phyloP scores from a whole-genome alignment of 2,329 filamentous ascomycete genomes.

The Pseudogymnoascus pannorum region DNA sequence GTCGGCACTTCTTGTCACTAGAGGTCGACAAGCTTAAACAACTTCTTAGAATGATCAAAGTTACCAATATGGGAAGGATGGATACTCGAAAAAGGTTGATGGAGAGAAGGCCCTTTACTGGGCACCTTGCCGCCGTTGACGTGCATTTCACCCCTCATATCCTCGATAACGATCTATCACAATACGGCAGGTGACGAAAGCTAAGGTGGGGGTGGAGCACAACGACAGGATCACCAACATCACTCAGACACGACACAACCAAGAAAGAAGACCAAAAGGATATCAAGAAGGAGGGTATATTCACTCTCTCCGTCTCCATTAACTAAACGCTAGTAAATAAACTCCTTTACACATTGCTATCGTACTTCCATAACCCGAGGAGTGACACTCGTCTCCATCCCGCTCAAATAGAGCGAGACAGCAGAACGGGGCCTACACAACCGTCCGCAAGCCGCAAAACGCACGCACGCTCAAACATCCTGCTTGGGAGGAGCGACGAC shows the following conservation, averaged over 20 bases:
- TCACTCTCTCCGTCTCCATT: constrained; percentile 18
- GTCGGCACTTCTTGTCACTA: background rate
- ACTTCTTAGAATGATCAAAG: background rate
- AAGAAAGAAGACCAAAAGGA: background rate
- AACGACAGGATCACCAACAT: background rate
- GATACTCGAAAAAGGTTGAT: background rate
- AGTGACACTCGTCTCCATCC: background rate
- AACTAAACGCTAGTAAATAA: constrained; percentile 19
- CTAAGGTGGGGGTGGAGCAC: background rate
- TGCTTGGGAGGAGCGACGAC: background rate
- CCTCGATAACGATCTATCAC: background rate
- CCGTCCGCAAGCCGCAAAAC: background rate
- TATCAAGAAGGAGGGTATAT: background rate
- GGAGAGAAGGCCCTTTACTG: background rate
- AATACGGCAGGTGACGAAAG: background rate
- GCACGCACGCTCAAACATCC: background rate
- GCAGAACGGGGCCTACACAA: background rate
- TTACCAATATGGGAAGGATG: background rate
- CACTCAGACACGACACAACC: background rate
- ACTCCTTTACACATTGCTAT: background rate
- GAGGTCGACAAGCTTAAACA: background rate
- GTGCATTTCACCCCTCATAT: background rate
- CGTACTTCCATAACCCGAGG: background rate
- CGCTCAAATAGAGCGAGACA: background rate
- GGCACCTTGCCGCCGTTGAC: background rate